Base-by-base conservation (phyloP, 2,329 filamentous ascomycete species). In the Blastomyces emzantsi region DNA sequence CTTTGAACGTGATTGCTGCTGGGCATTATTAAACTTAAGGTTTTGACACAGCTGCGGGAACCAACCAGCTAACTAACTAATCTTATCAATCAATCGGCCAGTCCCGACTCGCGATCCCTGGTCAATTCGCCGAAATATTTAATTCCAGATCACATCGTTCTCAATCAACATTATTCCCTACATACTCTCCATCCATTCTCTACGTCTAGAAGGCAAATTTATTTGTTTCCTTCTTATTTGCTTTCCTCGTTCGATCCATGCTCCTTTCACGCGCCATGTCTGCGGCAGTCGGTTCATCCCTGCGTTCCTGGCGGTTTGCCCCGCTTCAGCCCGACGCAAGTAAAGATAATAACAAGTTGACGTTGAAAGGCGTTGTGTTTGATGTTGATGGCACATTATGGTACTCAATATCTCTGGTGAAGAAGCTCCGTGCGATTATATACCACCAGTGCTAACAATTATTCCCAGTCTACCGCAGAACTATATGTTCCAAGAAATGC, bases 401-500 rank as follows among this genome's bases (percentile, higher is more conserved):
- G 92, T 95, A 77, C 33, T 33, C 9, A 13, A 39, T 56, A 1
- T 9, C 6, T n/a, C 8, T 19, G 8, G 17, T 30, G 41, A 22
- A 41, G 22, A 43, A 28, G 36, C 13, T 17, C 45, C 19, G 6
- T 19, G 7, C 8, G 13, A 3, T 45, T 25, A 17, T 51, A 19
- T 60, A 8, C 11, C 28, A 22, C 2, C 22, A 19, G 33, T 41
- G 2, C 11, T 64, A 19, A 28, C 15, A 11, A 56, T 25, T 22
- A 52, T 28, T 13, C 59, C 67, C 67, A 96, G 92, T 74, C 80
- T 92, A 64, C 93, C 93, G 0, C 93, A 97, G 77, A 94, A 89
- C 69, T 90, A 96, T 82, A 99, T 97, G 93, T 97, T 97, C 77
- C 75, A 78, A 25, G 83, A 95, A 72, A 97, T 99, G 93, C 88